Percentiles rank a stretch among this genome's conserved stretches.
Conservation (phyloP, 306 rosid species). For the Oxytropis ochrocephala region DNA sequence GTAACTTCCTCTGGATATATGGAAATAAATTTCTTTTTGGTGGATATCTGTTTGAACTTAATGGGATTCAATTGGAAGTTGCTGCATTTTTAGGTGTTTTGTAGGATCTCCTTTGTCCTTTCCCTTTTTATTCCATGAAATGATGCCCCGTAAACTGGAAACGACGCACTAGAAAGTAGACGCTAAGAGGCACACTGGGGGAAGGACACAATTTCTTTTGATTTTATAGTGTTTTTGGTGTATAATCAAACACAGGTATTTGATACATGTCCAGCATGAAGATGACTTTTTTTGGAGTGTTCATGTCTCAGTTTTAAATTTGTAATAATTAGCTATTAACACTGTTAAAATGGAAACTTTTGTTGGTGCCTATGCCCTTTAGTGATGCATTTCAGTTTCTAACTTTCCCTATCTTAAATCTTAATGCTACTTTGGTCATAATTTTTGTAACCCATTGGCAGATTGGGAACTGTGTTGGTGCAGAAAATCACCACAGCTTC, state of each 20-base stretch:
- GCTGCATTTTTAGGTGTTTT: not conserved
- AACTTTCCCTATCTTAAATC: not conserved
- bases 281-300: not conserved
- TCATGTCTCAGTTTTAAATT: not conserved
- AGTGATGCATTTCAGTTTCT: not conserved
- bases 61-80: no score
- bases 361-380: not conserved
- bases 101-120: not conserved
- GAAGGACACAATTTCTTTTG: no score
- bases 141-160: no score
- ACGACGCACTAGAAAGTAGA: no score
- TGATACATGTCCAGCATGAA: not conserved
- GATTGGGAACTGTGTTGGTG: conserved; percentile 99
- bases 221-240: no score
- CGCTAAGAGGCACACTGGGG: no score
- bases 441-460: conserved; percentile 33
- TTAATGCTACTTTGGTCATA: conserved; percentile 20
- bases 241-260: no score
- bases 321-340: not conserved
- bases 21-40: not conserved
- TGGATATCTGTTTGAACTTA: no score
- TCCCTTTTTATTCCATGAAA: no score
- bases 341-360: not conserved
- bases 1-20: not conserved
- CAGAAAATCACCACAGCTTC: conserved; percentile 81